Percentiles rank a stretch among this genome's conserved stretches.
Conservation (phyloP, 176 grass and related monocot species). For the Elymus sibiricus region DNA sequence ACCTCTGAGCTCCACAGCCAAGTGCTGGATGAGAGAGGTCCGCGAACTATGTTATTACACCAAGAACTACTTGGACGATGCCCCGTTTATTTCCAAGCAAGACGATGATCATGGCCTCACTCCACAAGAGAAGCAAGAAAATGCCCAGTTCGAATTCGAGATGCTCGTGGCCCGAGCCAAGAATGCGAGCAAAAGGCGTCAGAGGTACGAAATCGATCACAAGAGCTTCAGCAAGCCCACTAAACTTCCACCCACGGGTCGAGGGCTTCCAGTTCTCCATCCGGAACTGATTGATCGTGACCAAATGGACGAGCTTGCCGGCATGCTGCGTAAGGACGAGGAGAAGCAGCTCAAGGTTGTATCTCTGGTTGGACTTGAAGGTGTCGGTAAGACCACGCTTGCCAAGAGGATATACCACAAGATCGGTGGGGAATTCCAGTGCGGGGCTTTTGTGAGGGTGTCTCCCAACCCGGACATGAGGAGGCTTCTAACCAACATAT, state of each 20-base stretch:
- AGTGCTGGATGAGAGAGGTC: neutral
- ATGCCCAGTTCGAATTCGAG: neutral
- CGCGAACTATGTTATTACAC: neutral
- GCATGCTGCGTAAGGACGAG: too few relatives aligned
- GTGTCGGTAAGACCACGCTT: neutral
- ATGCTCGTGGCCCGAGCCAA: too few relatives aligned
- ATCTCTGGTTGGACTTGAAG: neutral
- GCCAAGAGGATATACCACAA: neutral
- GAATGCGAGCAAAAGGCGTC: too few relatives aligned
- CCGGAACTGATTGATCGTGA: too few relatives aligned
- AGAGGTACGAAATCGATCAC: too few relatives aligned
- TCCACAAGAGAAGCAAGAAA: too few relatives aligned
- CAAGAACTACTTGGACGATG: neutral
- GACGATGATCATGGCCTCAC: neutral
- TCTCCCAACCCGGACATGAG: neutral
- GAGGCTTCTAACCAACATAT: neutral
- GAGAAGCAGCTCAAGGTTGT: neutral
- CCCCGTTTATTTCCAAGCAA: too few relatives aligned
- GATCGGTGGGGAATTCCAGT: neutral
- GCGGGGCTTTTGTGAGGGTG: neutral
- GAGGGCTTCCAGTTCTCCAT: too few relatives aligned
- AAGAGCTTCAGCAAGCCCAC: too few relatives aligned
- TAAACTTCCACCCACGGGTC: too few relatives aligned
- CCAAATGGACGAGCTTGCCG: too few relatives aligned
- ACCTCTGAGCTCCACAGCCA: neutral